Base-by-base conservation (phyloP, 441 rosid genomes). In the Bruguiera hainesii region DNA sequence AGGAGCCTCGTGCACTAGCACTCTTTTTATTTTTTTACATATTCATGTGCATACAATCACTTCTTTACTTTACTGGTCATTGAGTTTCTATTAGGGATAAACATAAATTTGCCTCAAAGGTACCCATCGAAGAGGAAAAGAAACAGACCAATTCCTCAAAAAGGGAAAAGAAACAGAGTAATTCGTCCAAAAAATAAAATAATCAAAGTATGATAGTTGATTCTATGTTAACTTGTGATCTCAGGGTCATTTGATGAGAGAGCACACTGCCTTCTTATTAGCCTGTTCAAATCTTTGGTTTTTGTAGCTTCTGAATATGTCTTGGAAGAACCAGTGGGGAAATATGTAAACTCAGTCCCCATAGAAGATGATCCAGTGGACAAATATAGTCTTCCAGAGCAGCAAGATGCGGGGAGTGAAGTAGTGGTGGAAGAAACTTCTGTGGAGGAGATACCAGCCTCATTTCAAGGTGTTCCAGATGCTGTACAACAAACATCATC, bases 331-430 rank as follows among this genome's bases (percentile, higher is more conserved):
- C 85, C 84, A 70, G 76, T 81, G 35, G 76, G 75, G 66, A 90
- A 84, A 28, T 81, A 75, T 72, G 74, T 75, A 62, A 53, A 72
- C 55, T 72, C 78, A 19, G 75, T 73, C 33, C 80, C 74, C 72
- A 71, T 85, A 66, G 85, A 81, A 72, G 84, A 82, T 62, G 85
- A 85, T 76, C 76, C 76, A 46, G 74, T 80, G 52, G 87, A 83
- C 65, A 74, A 74, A 61, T 80, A 84, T 50, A 62, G 76, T 71
- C 78, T 83, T 62, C 79, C 75, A 18, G 91, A 85, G 70, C 82
- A 75, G 58, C 82, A 79, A 73, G 80, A 72, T 29, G 75, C 69
- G 6, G 87, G 78, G 67, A 46, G 68, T 26, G 86, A 83, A 73
- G 67, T 70, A 7, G 64, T 75, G 49, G 56, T 80, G 65, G 86